Conservation (phyloP, 2,329 filamentous ascomycete genomes). For the Tolypocladium guangdongense region DNA sequence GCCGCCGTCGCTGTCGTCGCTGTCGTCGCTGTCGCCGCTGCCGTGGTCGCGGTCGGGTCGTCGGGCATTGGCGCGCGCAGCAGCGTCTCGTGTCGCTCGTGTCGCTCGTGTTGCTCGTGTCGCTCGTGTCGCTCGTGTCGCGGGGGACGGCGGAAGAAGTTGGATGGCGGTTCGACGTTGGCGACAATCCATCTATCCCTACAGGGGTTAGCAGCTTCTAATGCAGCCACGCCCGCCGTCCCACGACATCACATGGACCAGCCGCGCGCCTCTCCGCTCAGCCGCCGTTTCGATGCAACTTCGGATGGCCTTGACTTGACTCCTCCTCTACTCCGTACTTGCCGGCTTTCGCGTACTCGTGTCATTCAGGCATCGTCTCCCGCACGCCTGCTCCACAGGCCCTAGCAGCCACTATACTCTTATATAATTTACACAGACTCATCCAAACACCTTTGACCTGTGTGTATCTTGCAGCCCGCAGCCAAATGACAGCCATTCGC, state of each 20-base stretch:
- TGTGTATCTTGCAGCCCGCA: neutral
- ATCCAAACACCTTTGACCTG: neutral
- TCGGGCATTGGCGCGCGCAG: neutral
- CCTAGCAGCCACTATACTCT: neutral
- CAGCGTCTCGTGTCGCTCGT: conserved; percentile 1
- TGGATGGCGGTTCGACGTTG: conserved; percentile 3
- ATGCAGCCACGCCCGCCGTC: conserved; percentile 1
- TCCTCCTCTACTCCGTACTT: too few relatives aligned
- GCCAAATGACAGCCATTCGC: neutral
- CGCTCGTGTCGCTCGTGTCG: neutral
- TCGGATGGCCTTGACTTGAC: neutral
- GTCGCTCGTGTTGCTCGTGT: too few relatives aligned
- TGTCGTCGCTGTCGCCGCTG: neutral
- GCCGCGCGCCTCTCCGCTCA: neutral
- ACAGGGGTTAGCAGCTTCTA: conserved; percentile 5
- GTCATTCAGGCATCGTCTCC: neutral
- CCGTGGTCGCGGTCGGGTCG: neutral
- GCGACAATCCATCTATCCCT: conserved; percentile 1
- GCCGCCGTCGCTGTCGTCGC: neutral
- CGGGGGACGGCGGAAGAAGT: neutral
- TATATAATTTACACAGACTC: neutral
- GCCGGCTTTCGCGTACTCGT: too few relatives aligned
- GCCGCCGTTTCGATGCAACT: neutral
- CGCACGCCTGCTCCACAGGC: neutral
- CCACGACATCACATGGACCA: neutral